These are phyloP conservation scores for Diutina catenulata DNA, from an alignment of 1,139 yeast genomes.

Conservation along the genomic window DNA sequence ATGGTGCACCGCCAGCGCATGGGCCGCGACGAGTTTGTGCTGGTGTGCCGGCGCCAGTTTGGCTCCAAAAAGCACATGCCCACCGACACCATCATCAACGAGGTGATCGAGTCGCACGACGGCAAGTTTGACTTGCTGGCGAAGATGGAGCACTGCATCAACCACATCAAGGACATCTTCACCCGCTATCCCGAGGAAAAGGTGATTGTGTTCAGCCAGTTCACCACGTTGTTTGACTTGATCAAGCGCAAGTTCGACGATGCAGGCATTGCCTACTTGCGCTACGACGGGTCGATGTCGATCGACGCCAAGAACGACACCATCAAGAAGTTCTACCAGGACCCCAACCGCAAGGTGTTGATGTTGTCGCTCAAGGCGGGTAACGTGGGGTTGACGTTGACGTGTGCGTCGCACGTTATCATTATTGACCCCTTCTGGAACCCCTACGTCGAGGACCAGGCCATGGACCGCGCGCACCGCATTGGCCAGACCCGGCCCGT, in stretches of 20 bases:
- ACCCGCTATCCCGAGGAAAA: conserved; percentile 41
- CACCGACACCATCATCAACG: neutral
- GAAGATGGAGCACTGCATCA: conserved; percentile 40
- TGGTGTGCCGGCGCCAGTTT: neutral
- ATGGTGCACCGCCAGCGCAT: neutral
- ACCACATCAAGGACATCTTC: conserved; percentile 31
- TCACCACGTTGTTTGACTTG: conserved; percentile 66
- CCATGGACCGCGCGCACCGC: conserved; percentile 90
- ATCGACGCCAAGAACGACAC: conserved; percentile 51
- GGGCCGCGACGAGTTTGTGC: neutral
- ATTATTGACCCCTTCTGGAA: conserved; percentile 95
- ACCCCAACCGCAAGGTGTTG: conserved; percentile 39
- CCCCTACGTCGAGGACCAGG: conserved; percentile 92
- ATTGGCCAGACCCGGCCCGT: conserved; percentile 80
- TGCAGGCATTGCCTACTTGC: conserved; percentile 36
- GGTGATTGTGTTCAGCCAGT: conserved; percentile 73
- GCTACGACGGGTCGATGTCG: conserved; percentile 78
- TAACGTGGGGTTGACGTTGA: conserved; percentile 81
- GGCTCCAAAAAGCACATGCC: conserved; percentile 1
- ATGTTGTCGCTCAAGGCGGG: conserved; percentile 82
- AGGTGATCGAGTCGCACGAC: neutral
- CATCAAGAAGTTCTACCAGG: conserved; percentile 53
- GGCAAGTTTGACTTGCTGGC: conserved; percentile 36
- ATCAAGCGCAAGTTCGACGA: conserved; percentile 44
- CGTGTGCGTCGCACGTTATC: conserved; percentile 87